Evolutionary conservation across 208 protist genomes (phyloP).

Genomic region (Leishmania aethiopica): DNA sequence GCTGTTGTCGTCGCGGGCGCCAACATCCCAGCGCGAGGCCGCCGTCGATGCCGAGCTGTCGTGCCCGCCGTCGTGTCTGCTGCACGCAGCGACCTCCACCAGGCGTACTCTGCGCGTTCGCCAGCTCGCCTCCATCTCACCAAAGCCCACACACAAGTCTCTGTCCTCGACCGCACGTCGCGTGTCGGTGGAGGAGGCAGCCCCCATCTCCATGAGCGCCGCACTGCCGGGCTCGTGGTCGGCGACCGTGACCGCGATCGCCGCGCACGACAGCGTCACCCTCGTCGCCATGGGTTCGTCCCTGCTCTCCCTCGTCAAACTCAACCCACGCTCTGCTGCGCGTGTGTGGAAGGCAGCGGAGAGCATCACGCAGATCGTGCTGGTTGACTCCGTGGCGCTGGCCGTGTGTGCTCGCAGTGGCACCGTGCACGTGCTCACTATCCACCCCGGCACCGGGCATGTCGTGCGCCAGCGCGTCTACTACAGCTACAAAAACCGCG

Average conservation of each 20-base stretch:
- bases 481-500: constrained; percentile 37
- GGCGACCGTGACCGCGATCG: constrained; percentile 23
- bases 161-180: not conserved
- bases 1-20: constrained; percentile 16
- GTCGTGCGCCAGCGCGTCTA: constrained; percentile 35
- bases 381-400: constrained; percentile 33
- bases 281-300: constrained; percentile 28
- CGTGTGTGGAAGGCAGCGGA: constrained; percentile 28
- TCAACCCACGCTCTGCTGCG: constrained; percentile 3
- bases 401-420: constrained; percentile 36
- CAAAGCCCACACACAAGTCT: not conserved
- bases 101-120: constrained; percentile 27
- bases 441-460: constrained; percentile 22
- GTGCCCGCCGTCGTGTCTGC: constrained; percentile 28
- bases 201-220: constrained; percentile 37
- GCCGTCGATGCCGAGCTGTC: constrained; percentile 28
- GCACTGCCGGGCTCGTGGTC: constrained; percentile 22
- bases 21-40: constrained; percentile 13
- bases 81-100: constrained; percentile 29
- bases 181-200: constrained; percentile 20
- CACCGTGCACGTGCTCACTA: constrained; percentile 43
- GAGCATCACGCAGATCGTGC: constrained; percentile 24
- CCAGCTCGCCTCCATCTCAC: constrained; percentile 18
- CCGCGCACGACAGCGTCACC: constrained; percentile 25
- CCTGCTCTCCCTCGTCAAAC: constrained; percentile 21